phyloP scores from a whole-genome alignment of 1,284 basidiomycete species.

The Pascua guehoae region DNA sequence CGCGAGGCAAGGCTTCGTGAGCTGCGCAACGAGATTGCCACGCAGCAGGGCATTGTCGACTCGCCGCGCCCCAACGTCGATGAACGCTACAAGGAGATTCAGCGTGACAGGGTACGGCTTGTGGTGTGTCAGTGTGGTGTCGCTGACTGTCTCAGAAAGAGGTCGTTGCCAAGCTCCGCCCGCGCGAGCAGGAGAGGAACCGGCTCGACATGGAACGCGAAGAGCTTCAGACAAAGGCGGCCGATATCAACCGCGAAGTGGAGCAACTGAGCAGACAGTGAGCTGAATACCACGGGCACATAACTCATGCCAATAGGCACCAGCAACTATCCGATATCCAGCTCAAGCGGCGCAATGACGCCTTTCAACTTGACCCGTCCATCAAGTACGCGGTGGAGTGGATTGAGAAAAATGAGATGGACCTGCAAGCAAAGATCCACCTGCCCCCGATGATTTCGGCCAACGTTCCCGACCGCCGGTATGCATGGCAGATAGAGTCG shows the following conservation, averaged over 20 bases:
- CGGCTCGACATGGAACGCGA: neutral
- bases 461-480: conserved; percentile 63
- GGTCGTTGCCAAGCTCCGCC: neutral
- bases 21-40: neutral
- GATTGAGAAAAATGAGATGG: conserved; percentile 65
- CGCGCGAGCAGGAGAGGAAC: neutral
- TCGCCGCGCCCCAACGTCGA: too few species aligned
- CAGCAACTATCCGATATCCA: conserved; percentile 60
- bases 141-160: neutral
- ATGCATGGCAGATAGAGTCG: conserved; percentile 69
- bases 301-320: conserved; percentile 52
- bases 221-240: neutral
- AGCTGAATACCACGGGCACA: neutral
- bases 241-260: conserved; percentile 1
- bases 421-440: conserved; percentile 76
- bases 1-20: neutral
- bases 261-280: conserved; percentile 3
- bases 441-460: conserved; percentile 76
- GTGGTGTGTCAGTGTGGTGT: neutral
- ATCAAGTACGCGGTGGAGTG: conserved; percentile 65
- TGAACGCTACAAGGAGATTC: too few species aligned
- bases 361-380: conserved; percentile 57
- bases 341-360: conserved; percentile 47
- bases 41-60: neutral
- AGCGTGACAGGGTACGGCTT: too few species aligned